These are phyloP conservation scores for Calocera viscosa DNA, from an alignment of 768 basidiomycete species.

Conservation along the genomic window DNA sequence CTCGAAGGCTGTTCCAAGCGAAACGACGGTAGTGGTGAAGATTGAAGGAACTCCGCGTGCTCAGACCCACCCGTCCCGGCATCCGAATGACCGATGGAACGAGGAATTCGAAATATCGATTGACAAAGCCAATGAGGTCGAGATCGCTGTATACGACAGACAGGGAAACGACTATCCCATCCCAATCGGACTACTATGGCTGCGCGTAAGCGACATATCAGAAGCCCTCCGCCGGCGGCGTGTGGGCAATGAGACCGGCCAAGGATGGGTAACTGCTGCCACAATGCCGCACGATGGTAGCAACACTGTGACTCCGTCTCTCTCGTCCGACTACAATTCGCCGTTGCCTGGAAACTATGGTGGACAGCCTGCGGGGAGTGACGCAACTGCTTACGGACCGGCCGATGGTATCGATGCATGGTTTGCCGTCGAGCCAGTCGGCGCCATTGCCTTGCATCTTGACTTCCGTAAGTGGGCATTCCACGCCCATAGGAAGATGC, in stretches of 20 bases:
- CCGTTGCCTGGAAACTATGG: neutral
- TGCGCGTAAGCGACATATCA: slow-evolving; percentile 83
- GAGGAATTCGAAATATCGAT: slow-evolving; percentile 94
- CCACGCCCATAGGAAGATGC: slow-evolving; percentile 9
- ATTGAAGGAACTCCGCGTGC: slow-evolving; percentile 92
- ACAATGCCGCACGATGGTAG: slow-evolving; percentile 55
- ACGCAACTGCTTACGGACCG: neutral
- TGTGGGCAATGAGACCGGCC: slow-evolving; percentile 71
- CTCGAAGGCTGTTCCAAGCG: slow-evolving; percentile 62
- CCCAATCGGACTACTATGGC: slow-evolving; percentile 91
- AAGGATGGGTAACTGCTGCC: slow-evolving; percentile 87
- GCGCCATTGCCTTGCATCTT: slow-evolving; percentile 71
- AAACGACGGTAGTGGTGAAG: slow-evolving; percentile 88
- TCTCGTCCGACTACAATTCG: slow-evolving; percentile 27
- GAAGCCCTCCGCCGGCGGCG: slow-evolving; percentile 89
- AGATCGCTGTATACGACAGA: slow-evolving; percentile 90
- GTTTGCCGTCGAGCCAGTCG: slow-evolving; percentile 97
- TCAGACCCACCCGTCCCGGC: slow-evolving; percentile 81
- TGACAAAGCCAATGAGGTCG: slow-evolving; percentile 97
- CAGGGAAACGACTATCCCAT: slow-evolving; percentile 66
- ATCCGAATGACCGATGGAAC: slow-evolving; percentile 93
- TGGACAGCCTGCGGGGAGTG: slow-evolving; percentile 13
- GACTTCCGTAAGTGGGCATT: slow-evolving; percentile 80
- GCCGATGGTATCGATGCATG: slow-evolving; percentile 86
- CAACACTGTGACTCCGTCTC: slow-evolving; percentile 35